Base-by-base conservation (phyloP, 306 rosid species). In the Vigna mungo region DNA sequence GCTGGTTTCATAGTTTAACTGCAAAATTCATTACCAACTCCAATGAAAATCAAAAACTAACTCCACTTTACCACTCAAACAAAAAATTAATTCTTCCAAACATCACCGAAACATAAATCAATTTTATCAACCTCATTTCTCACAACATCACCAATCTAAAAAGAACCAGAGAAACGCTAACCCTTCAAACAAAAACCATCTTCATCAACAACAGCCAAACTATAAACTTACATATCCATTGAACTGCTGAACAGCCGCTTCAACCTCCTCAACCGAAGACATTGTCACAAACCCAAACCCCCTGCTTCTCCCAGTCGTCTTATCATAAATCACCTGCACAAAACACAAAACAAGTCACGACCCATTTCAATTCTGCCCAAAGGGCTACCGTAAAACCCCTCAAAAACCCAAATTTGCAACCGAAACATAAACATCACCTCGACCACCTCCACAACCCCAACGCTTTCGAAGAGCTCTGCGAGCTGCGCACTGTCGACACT, bases 261-360 rank as follows among this genome's bases (percentile, higher is more conserved):
- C 88, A 65, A 75, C 96, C 77, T 92, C 99, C 18, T 66, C 89
- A 12, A 64, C 75, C 0, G 85, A 79, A 63, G 98, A 89, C 99
- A 96, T 91, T 8, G 99, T 96, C 21, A 96, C 97, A 86, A 96
- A 96, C 51, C 96, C 97, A 85, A 96, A 96, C 0, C 97, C 99
- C 77, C 97, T 89, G 85, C 99, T 96, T 77, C 92, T 90, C 58
- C 99, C 98, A 1, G 97, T 89, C n/a, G 67, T 78, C 78, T 91
- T 92, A 72, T 96, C 98, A 74, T 96, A 92, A 86, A 92, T 91
- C 21, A 92, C 98, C 97, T 92, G 37, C 44, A 12, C 72, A 67
- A 48, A 5, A 4, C 30, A 67, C 13, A 60, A 30, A 1, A 54
- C 23, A 68, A 16, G 25, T n/a, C 44, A 23, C 34, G 7, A 48